phyloP scores from a whole-genome alignment of 345 rosid species.

The Punica granatum region DNA sequence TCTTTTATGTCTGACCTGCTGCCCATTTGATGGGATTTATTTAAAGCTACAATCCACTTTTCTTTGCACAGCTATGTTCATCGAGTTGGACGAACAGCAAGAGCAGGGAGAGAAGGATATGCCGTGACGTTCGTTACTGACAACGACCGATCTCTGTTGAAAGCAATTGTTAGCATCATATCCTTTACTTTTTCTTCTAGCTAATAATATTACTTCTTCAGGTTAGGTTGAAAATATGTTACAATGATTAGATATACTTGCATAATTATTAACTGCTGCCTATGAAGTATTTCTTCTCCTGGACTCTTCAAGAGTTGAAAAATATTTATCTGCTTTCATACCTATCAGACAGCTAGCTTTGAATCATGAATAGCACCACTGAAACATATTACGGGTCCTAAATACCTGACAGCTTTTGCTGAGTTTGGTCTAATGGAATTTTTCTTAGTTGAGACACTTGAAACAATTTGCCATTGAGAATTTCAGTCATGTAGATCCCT shows the following conservation, averaged over 20 bases:
- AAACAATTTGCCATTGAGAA: neutral
- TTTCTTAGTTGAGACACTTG: neutral
- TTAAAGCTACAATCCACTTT: neutral
- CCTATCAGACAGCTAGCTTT: neutral
- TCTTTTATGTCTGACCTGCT: conserved; percentile 4
- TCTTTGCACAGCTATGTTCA: conserved; percentile 67
- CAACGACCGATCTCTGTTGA: conserved; percentile 80
- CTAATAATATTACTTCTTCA: conserved; percentile 3
- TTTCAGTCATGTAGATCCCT: neutral
- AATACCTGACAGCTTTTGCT: neutral
- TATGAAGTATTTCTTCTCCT: neutral
- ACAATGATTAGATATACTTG: neutral
- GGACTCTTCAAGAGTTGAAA: neutral
- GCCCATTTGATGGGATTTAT: neutral
- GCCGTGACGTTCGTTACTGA: conserved; percentile 95
- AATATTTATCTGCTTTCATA: neutral
- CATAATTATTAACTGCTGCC: neutral
- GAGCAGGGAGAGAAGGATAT: conserved; percentile 98
- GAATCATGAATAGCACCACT: neutral
- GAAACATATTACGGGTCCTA: neutral
- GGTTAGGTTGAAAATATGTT: neutral
- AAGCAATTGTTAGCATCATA: conserved; percentile 67
- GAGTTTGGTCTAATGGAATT: neutral
- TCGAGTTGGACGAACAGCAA: conserved; percentile 94
- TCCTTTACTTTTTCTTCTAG: conserved; percentile 7